These are phyloP conservation scores for Penicillium sp. DNA, from an alignment of 2,329 filamentous ascomycete genomes.

Conservation along the genomic window DNA sequence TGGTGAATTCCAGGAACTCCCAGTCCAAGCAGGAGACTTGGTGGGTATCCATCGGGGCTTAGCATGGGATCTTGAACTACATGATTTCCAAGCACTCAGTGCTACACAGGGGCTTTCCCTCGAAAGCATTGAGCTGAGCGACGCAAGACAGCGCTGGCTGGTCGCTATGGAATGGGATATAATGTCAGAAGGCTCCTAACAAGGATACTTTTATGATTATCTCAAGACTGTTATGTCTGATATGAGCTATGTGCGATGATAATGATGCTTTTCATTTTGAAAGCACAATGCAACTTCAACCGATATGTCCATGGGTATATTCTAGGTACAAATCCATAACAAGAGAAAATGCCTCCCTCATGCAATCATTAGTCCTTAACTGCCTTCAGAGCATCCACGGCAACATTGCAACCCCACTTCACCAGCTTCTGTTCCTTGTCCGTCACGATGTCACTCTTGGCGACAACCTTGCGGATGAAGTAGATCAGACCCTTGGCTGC, in stretches of 20 bases:
- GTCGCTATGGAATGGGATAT: conserved; percentile 44
- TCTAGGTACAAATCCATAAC: conserved; percentile 7
- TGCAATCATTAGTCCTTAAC: conserved; percentile 24
- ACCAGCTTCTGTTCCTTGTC: conserved; percentile 54
- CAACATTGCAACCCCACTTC: conserved; percentile 44
- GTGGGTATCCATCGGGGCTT: conserved; percentile 35
- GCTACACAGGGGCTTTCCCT: neutral
- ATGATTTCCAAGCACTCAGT: neutral
- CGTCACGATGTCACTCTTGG: conserved; percentile 59
- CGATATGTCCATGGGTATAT: conserved; percentile 18
- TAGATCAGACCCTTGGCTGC: conserved; percentile 74
- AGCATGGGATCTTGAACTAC: conserved; percentile 38
- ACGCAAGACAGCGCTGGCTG: conserved; percentile 29
- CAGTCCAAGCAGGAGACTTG: conserved; percentile 18
- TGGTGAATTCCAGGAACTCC: neutral
- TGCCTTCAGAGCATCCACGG: conserved; percentile 41
- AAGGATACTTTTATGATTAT: neutral
- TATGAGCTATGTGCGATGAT: neutral
- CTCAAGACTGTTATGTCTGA: neutral
- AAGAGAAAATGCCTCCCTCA: conserved; percentile 2
- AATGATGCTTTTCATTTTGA: neutral
- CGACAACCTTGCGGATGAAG: conserved; percentile 73
- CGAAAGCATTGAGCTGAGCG: neutral
- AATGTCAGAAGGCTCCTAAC: conserved; percentile 5
- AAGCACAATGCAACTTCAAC: conserved; percentile 7